phyloP scores from a whole-genome alignment of 1,284 basidiomycete genomes.

The Thecaphora thlaspeos region DNA sequence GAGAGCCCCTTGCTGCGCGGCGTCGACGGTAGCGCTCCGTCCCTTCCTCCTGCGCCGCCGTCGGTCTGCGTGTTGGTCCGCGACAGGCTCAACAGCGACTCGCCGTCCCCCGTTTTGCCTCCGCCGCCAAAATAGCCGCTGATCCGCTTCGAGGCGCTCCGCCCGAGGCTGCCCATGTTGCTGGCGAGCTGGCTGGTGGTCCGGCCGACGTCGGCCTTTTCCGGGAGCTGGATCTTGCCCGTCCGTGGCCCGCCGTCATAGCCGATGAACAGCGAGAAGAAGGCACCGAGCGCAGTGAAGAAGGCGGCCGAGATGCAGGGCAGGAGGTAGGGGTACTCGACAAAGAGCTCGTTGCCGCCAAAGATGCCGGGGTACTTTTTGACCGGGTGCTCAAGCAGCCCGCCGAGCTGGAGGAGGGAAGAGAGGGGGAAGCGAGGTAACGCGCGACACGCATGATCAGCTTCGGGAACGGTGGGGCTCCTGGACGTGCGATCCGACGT shows the following conservation, averaged over 20 bases:
- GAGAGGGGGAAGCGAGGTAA: too few relatives aligned
- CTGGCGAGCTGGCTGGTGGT: slow-evolving; percentile 22
- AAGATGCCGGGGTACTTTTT: slow-evolving; percentile 79
- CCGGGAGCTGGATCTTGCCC: slow-evolving; percentile 44
- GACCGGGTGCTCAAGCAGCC: slow-evolving; percentile 66
- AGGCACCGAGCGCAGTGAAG: slow-evolving; percentile 66
- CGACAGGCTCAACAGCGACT: slow-evolving; percentile 28
- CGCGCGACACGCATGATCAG: too few relatives aligned
- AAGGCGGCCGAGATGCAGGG: slow-evolving; percentile 69
- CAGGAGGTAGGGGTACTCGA: slow-evolving; percentile 83
- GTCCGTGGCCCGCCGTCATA: slow-evolving; percentile 67
- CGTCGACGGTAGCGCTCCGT: slow-evolving; percentile 10
- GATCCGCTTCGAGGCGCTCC: slow-evolving; percentile 44
- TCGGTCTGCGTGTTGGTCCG: slow-evolving; percentile 2
- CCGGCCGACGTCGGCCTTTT: slow-evolving; percentile 38
- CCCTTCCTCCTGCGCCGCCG: slow-evolving; percentile 4
- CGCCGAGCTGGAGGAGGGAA: too few relatives aligned
- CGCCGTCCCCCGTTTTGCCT: slow-evolving; percentile 15
- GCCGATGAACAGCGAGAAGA: slow-evolving; percentile 83
- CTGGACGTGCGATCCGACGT: too few relatives aligned
- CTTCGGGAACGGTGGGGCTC: too few relatives aligned
- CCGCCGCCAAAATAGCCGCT: slow-evolving; percentile 42
- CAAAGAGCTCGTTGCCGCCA: slow-evolving; percentile 66
- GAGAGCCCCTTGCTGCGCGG: slow-evolving; percentile 14
- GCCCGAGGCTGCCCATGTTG: slow-evolving; percentile 33